Evolutionary conservation across 257 asterid genomes (phyloP).

Genomic region (Penstemon barbatus): DNA sequence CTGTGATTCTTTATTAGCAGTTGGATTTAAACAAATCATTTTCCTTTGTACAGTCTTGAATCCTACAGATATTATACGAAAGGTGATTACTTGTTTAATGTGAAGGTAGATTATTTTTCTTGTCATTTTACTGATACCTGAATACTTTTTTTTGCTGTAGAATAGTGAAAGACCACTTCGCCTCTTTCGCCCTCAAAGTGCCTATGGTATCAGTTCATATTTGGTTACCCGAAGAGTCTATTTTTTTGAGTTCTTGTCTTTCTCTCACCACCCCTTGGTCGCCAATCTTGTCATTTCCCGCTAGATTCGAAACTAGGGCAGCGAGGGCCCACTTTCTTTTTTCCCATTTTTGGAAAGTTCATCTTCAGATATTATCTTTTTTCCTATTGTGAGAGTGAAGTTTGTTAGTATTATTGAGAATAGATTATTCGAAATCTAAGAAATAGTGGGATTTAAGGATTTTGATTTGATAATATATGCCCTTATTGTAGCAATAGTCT

Average conservation of each 20-base stretch:
- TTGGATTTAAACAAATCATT: slow-evolving; percentile 19
- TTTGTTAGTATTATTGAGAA: background rate
- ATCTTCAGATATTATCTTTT: too few species aligned
- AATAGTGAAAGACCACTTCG: too few species aligned
- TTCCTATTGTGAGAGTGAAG: too few species aligned
- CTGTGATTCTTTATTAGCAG: slow-evolving; percentile 10
- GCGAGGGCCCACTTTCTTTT: too few species aligned
- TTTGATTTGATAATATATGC: background rate
- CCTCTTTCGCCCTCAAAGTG: slow-evolving; percentile 20
- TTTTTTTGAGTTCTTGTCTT: too few species aligned
- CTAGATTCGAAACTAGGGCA: too few species aligned
- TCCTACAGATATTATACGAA: background rate
- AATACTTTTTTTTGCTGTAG: too few species aligned
- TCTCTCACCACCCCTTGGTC: too few species aligned
- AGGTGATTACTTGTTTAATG: too few species aligned
- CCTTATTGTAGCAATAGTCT: background rate
- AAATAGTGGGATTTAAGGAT: background rate
- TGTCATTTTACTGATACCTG: too few species aligned
- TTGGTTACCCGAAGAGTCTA: slow-evolving; percentile 28
- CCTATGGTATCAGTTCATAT: slow-evolving; percentile 30
- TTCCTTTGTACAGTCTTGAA: slow-evolving; percentile 19
- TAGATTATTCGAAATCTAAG: background rate
- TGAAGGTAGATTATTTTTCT: too few species aligned
- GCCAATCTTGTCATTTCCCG: too few species aligned
- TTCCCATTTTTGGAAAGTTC: background rate